These are phyloP conservation scores for Cicer judaicum DNA, from an alignment of 306 rosid genomes.

Conservation along the genomic window DNA sequence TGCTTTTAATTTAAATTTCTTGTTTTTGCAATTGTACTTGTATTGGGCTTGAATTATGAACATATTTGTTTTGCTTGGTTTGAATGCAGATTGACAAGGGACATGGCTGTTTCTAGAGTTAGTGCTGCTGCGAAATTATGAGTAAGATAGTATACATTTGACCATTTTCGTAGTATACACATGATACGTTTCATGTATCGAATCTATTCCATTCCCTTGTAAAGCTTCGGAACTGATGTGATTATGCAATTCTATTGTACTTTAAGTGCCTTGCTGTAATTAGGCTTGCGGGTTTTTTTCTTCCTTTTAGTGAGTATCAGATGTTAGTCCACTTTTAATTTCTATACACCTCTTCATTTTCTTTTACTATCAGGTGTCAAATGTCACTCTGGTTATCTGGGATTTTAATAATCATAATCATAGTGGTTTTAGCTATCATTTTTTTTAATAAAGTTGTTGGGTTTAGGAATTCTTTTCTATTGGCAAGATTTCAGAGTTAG, in stretches of 20 bases:
- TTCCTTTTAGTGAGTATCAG: constrained; percentile 12
- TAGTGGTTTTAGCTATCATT: background rate
- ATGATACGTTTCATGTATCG: background rate
- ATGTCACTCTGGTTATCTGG: constrained; percentile 17
- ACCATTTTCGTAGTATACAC: background rate
- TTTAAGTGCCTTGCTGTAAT: constrained; percentile 27
- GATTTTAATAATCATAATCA: constrained; percentile 2
- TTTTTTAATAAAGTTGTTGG: background rate
- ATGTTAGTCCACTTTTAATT: constrained; percentile 22
- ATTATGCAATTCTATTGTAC: constrained; percentile 23
- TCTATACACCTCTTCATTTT: background rate
- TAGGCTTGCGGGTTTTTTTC: constrained; percentile 6
- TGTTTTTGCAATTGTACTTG: background rate
- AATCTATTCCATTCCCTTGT: constrained; percentile 38
- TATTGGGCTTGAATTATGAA: background rate
- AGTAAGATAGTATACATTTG: constrained; percentile 27
- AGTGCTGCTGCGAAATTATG: constrained; percentile 22
- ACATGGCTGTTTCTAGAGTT: constrained; percentile 21
- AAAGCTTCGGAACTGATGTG: constrained; percentile 32
- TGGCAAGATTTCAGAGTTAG: background rate
- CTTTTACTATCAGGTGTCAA: constrained; percentile 11
- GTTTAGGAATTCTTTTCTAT: background rate
- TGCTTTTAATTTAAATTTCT: background rate
- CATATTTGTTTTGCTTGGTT: background rate
- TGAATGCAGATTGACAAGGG: constrained; percentile 40